Evolutionary conservation across 192 early-diverging fungal genomes (phyloP).

Genomic region (Backusella tuberculispora): DNA sequence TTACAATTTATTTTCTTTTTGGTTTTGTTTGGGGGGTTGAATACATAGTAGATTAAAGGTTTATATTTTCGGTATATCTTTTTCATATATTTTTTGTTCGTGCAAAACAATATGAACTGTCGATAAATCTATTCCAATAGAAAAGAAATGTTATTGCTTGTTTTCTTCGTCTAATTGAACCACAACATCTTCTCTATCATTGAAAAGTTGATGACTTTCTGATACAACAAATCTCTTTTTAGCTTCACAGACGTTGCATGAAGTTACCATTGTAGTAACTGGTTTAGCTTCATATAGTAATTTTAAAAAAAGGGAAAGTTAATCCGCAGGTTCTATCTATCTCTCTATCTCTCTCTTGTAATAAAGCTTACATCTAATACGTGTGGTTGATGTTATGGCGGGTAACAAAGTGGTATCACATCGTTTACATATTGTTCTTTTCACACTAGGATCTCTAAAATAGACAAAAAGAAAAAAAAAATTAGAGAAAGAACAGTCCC

Average conservation of each 20-base stretch:
- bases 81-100: too few species aligned
- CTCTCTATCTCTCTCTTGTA: background rate
- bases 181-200: background rate
- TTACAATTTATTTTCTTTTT: too few species aligned
- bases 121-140: background rate
- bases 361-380: slow-evolving; percentile 42
- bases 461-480: too few species aligned
- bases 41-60: too few species aligned
- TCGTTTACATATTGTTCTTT: slow-evolving; percentile 57
- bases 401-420: slow-evolving; percentile 61
- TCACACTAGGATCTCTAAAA: slow-evolving; percentile 57
- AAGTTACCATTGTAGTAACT: slow-evolving; percentile 36
- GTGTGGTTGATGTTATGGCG: slow-evolving; percentile 48
- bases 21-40: too few species aligned
- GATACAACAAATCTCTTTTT: slow-evolving; percentile 26
- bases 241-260: slow-evolving; percentile 47
- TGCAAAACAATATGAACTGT: background rate
- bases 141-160: background rate
- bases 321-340: background rate
- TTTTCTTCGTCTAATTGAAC: background rate
- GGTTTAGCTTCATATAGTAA: slow-evolving; percentile 38
- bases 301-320: background rate
- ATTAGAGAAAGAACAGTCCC: too few species aligned
- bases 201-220: slow-evolving; percentile 18
- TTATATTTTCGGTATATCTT: too few species aligned